Evolutionary conservation across 225 moss, liverwort and hornwort genomes (phyloP).

Genomic region (Pseudoscleropodium purum): DNA sequence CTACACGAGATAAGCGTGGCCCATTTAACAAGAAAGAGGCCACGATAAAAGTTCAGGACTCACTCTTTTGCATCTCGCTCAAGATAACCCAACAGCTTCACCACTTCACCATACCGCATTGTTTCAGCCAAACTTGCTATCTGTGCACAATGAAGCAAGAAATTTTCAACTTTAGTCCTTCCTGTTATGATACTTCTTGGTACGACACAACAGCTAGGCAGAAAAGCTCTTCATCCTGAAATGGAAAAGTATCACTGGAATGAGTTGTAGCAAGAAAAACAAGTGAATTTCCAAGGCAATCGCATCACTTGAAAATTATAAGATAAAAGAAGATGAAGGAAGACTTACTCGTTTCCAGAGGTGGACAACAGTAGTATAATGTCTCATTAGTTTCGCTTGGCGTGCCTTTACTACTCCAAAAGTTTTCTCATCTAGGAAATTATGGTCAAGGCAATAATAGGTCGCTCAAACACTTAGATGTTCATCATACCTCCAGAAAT

Average conservation of each 20-base stretch:
- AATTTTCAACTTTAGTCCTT: neutral
- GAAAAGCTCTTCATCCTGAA: neutral
- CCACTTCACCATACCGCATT: constrained; percentile 58
- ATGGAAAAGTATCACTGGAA: neutral
- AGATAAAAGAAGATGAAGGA: neutral
- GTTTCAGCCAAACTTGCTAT: constrained; percentile 66
- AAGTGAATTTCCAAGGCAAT: neutral
- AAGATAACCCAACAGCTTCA: constrained; percentile 63
- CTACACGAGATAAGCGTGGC: neutral
- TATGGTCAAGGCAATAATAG: constrained; percentile 22
- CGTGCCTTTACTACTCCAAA: constrained; percentile 62
- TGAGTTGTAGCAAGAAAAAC: neutral
- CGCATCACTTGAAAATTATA: neutral
- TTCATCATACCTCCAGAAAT: neutral
- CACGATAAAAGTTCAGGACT: neutral
- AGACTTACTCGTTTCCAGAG: constrained; percentile 70
- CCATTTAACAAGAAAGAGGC: neutral
- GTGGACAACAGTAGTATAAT: constrained; percentile 65
- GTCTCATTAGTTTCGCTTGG: constrained; percentile 58
- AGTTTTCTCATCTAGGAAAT: constrained; percentile 42
- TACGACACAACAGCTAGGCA: neutral
- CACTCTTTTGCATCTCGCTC: constrained; percentile 58
- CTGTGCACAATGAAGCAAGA: constrained; percentile 11
- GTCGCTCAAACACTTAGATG: neutral
- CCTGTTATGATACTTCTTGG: neutral